Conservation (phyloP, 225 moss, liverwort and hornwort species). For the Anthoceros angustus region DNA sequence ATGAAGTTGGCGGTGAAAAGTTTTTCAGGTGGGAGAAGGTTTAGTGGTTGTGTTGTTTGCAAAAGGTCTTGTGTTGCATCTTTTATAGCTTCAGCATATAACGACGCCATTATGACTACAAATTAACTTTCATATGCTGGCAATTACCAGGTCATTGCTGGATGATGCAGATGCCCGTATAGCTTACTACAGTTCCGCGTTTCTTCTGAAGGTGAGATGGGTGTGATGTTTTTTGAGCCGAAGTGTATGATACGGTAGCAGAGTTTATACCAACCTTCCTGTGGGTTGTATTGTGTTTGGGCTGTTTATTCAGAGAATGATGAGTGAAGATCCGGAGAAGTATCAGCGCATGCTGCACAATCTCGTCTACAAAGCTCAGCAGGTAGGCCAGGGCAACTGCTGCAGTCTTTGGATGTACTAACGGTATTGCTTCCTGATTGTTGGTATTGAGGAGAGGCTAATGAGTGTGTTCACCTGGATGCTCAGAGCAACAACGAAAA, state of each 20-base stretch:
- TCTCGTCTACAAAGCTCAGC: constrained; percentile 94
- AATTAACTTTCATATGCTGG: neutral
- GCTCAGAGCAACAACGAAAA: constrained; percentile 98
- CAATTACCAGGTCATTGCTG: constrained; percentile 51
- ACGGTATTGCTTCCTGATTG: neutral
- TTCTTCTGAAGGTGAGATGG: constrained; percentile 37
- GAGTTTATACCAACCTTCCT: neutral
- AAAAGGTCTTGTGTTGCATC: neutral
- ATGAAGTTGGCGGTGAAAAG: constrained; percentile 97
- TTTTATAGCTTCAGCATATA: neutral
- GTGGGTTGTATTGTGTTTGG: neutral
- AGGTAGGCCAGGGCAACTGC: constrained; percentile 22
- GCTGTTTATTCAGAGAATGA: constrained; percentile 53
- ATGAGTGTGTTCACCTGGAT: neutral
- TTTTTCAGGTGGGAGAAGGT: constrained; percentile 65
- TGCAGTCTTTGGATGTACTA: neutral
- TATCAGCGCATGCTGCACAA: constrained; percentile 99
- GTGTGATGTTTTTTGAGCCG: neutral
- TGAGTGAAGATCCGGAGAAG: constrained; percentile 81
- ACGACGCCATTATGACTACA: neutral
- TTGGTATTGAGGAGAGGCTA: neutral
- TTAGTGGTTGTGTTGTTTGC: too few species aligned
- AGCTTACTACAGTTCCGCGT: constrained; percentile 87
- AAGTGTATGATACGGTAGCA: neutral
- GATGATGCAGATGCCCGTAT: constrained; percentile 98